These are phyloP conservation scores for Solanum lycopersicoides DNA, from an alignment of 257 asterid species.

Conservation along the genomic window DNA sequence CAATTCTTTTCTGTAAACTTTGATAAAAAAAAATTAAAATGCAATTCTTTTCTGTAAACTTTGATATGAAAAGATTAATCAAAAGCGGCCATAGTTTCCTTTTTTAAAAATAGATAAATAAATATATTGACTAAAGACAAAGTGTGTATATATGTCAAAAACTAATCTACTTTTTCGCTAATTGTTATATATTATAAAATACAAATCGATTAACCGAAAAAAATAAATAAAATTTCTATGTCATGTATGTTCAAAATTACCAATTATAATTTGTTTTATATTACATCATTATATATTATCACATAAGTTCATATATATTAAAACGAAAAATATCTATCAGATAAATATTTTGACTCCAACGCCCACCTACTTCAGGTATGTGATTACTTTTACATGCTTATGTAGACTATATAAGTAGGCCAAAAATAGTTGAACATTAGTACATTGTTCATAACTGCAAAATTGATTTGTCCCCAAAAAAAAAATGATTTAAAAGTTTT, in stretches of 20 bases:
- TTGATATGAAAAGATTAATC: background rate
- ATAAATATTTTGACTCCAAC: background rate
- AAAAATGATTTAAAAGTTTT: background rate
- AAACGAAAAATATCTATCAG: background rate
- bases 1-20: too few species aligned
- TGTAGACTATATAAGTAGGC: background rate
- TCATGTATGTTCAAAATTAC: background rate
- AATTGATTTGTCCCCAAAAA: background rate
- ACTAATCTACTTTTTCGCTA: background rate
- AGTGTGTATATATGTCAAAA: background rate
- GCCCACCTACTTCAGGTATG: background rate
- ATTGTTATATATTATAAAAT: too few species aligned
- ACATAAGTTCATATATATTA: background rate
- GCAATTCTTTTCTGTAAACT: too few species aligned
- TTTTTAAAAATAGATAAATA: too few species aligned
- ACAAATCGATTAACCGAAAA: too few species aligned
- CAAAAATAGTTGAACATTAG: background rate
- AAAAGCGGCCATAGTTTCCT: background rate
- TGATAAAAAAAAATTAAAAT: too few species aligned
- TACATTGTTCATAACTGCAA: background rate
- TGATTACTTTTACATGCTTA: background rate
- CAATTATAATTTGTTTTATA: too few species aligned
- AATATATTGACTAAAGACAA: background rate
- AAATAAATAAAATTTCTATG: background rate
- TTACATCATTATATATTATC: background rate